phyloP scores from a whole-genome alignment of 2,329 filamentous ascomycete genomes.

The Ceratocystis huliohia region DNA sequence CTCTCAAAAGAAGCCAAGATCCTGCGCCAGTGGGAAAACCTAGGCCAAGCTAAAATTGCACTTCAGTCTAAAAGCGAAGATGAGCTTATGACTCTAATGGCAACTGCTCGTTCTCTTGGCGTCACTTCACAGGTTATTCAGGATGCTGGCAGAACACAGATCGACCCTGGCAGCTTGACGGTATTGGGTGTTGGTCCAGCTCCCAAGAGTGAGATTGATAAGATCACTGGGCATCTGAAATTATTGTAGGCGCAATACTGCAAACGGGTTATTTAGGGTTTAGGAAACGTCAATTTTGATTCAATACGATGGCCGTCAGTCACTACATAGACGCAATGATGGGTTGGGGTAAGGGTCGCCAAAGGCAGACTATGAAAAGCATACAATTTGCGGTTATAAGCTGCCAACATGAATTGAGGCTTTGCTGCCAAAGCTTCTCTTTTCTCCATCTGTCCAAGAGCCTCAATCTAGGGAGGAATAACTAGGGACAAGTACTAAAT shows the following conservation, averaged over 20 bases:
- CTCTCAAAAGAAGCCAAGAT: constrained; percentile 46
- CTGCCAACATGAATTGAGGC: background rate
- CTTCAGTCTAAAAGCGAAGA: constrained; percentile 80
- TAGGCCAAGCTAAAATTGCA: constrained; percentile 87
- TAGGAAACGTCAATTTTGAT: background rate
- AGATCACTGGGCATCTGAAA: constrained; percentile 75
- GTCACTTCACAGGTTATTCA: constrained; percentile 81
- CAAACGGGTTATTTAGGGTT: background rate
- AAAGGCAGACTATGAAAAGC: background rate
- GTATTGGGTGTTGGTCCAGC: constrained; percentile 75
- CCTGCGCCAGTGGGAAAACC: constrained; percentile 70
- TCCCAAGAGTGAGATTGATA: constrained; percentile 74
- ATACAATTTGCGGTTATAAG: background rate
- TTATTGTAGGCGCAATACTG: constrained; percentile 45
- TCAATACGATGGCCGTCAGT: background rate
- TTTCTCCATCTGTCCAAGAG: background rate
- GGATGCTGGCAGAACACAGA: constrained; percentile 95
- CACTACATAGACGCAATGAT: background rate
- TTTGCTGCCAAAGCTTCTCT: background rate
- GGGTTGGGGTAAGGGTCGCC: background rate
- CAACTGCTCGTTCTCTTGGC: constrained; percentile 68
- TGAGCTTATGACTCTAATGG: constrained; percentile 60
- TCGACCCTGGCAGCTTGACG: constrained; percentile 81
- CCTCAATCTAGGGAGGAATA: background rate
- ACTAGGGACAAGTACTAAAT: background rate